Evolutionary conservation across 2,329 filamentous ascomycete species (phyloP), one percentile per base, ranked within the genome.

Genomic region (Fusarium sublunatum): DNA sequence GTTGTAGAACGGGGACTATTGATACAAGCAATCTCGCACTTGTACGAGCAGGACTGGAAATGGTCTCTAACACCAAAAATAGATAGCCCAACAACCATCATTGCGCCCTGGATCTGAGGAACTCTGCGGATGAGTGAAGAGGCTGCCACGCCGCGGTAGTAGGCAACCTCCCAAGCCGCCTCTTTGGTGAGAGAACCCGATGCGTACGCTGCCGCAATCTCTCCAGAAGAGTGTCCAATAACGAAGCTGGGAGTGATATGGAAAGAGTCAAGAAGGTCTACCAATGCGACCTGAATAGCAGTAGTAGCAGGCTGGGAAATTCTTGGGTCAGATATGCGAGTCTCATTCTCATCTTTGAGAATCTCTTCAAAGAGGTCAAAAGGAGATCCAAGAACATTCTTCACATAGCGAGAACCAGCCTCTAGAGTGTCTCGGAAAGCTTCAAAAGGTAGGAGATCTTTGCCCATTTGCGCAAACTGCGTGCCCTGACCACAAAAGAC

Each of bases 201-300:
- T 8, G 79, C 77, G 50, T 77, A 80, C 1, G 80, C 79, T 7
- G 80, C 80, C 1, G 79, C 80, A 29, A 82, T 77, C 50, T 82
- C 80, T 3, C 80, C 80, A 1, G 79, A 82, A 1, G 80, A 82
- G 58, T 82, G 80, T 1, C 80, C 79, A 7, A 81, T 70, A 4
- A 80, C 77, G 15, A 72, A 65, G 6, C 55, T 58, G 3, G 78
- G 76, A 1, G 40, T 45, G 29, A 81, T 65, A 9, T 64, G 69
- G 12, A 77, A 72, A 3, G 74, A 72, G 8, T 52, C 47, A 5
- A 81, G 62, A 5, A 81, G 70, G 32, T 81, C 78, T 2, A 81
- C 73, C 2, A 80, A 69, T 4, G 79, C 79, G 25, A 81, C 64
- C 35, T 81, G 79, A 11, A 81, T 53, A 2, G 75, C 76, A 2